Conservation (phyloP, 805 yeast species). For the Kazachstania viticola region DNA sequence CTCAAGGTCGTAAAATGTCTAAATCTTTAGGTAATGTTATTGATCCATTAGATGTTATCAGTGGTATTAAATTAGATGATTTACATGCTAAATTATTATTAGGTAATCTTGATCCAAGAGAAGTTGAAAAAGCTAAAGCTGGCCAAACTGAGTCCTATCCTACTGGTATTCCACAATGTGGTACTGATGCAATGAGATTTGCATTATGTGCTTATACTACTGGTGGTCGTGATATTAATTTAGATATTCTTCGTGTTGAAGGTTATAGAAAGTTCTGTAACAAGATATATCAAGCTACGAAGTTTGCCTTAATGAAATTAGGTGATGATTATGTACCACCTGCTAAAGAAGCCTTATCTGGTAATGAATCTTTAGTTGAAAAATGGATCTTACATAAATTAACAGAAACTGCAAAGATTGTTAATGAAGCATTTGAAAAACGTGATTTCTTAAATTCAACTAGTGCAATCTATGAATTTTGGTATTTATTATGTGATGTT, state of each 20-base stretch:
- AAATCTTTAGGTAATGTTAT: constrained; percentile 93
- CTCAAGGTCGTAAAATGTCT: constrained; percentile 98
- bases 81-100: constrained; percentile 63
- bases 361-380: constrained; percentile 84
- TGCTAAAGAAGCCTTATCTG: constrained; percentile 47
- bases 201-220: constrained; percentile 97
- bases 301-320: constrained; percentile 85
- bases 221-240: constrained; percentile 96
- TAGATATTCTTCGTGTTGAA: constrained; percentile 92
- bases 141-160: constrained; percentile 91
- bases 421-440: constrained; percentile 57
- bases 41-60: constrained; percentile 90
- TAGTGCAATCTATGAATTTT: constrained; percentile 78
- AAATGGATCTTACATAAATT: constrained; percentile 91
- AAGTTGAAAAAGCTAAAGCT: constrained; percentile 71
- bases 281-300: constrained; percentile 98
- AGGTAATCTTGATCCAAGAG: constrained; percentile 87
- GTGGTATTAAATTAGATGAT: constrained; percentile 70
- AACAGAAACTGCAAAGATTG: constrained; percentile 52
- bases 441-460: constrained; percentile 89
- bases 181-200: constrained; percentile 96
- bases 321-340: constrained; percentile 86
- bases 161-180: constrained; percentile 97
- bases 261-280: constrained; percentile 99
- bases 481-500: constrained; percentile 94